Conservation (phyloP, 805 yeast genomes). For the Starmerella kuoi region DNA sequence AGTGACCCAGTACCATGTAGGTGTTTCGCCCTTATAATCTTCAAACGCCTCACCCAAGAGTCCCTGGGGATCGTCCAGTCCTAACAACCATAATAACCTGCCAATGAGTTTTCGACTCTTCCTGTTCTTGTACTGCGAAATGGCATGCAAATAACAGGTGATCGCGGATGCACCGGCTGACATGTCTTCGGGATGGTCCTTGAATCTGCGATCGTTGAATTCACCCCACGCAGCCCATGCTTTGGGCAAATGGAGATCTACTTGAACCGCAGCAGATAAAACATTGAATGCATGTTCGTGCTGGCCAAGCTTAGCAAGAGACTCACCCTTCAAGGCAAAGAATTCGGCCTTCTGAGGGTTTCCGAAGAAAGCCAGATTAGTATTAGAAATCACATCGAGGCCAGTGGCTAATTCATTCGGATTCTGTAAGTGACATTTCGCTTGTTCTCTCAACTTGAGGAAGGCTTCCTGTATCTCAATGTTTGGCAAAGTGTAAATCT, state of each 20-base stretch:
- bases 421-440: conserved; percentile 91
- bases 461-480: conserved; percentile 98
- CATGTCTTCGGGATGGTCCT: conserved; percentile 70
- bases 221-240: conserved; percentile 99
- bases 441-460: conserved; percentile 88
- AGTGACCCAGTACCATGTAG: conserved; percentile 99
- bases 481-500: conserved; percentile 90
- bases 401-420: conserved; percentile 87
- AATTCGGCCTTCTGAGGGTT: conserved; percentile 97
- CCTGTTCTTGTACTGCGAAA: conserved; percentile 86
- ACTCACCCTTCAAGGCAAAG: conserved; percentile 96
- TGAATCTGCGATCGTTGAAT: conserved; percentile 78
- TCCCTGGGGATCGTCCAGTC: conserved; percentile 77
- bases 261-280: conserved; percentile 93
- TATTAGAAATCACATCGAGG: conserved; percentile 88
- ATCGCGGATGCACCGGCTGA: conserved; percentile 85
- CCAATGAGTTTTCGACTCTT: conserved; percentile 81
- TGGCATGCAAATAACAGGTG: conserved; percentile 93
- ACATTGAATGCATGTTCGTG: conserved; percentile 95
- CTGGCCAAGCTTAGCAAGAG: conserved; percentile 77
- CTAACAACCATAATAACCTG: conserved; percentile 82
- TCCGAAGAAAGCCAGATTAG: conserved; percentile 89
- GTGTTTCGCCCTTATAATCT: conserved; percentile 86
- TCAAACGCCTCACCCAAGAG: conserved; percentile 79
- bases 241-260: conserved; percentile 84